These are phyloP conservation scores for Arachis monticola DNA, from an alignment of 331 rosid species.

Conservation along the genomic window DNA sequence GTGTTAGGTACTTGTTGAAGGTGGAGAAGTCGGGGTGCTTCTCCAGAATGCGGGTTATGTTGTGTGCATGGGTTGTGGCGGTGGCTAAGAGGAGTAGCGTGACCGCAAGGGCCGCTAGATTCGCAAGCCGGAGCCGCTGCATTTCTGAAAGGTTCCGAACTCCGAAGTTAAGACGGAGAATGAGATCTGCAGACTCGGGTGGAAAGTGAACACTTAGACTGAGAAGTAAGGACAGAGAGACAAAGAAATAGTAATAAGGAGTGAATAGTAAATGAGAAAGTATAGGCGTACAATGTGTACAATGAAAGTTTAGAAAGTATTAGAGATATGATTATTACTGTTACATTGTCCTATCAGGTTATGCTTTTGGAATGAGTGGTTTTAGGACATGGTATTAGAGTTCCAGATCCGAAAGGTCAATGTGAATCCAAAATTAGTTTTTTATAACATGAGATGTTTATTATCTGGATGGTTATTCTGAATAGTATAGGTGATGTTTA, in stretches of 20 bases:
- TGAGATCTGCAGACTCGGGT: slow-evolving; percentile 21
- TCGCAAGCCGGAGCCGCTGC: slow-evolving; percentile 47
- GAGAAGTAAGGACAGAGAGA: not conserved
- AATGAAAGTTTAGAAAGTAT: too few species aligned
- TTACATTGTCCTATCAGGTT: too few species aligned
- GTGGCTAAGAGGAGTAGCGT: not conserved
- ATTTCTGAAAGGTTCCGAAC: slow-evolving; percentile 37
- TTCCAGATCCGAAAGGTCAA: too few species aligned
- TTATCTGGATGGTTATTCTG: too few species aligned
- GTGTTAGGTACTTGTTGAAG: slow-evolving; percentile 72
- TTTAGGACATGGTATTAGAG: too few species aligned
- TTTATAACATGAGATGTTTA: too few species aligned
- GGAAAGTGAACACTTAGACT: not conserved
- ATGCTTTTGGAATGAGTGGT: too few species aligned
- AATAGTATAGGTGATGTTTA: too few species aligned
- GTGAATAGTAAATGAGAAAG: too few species aligned
- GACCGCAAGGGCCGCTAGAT: slow-evolving; percentile 27
- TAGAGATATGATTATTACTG: too few species aligned
- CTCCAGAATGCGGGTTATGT: slow-evolving; percentile 63
- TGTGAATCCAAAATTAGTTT: too few species aligned
- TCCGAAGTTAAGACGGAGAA: not conserved
- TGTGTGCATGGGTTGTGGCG: slow-evolving; percentile 50
- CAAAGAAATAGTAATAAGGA: not conserved
- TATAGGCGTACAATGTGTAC: too few species aligned
- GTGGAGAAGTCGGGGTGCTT: slow-evolving; percentile 77